phyloP scores from a whole-genome alignment of 306 rosid genomes.

The Oemleria cerasiformis region DNA sequence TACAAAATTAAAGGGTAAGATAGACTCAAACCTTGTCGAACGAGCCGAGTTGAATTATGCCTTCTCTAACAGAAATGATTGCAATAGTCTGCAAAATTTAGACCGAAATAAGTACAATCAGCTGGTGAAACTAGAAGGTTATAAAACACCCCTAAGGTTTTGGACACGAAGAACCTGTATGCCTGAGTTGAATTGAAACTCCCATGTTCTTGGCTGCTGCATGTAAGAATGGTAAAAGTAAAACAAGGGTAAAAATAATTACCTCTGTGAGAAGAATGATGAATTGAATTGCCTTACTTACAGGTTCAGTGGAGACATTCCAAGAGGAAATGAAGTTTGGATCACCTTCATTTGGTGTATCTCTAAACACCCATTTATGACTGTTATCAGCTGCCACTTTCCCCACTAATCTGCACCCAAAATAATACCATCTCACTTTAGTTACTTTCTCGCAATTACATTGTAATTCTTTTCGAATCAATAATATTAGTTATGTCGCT shows the following conservation, averaged over 20 bases:
- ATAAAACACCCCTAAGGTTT: neutral
- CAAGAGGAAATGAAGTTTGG: slow-evolving; percentile 57
- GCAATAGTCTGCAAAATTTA: slow-evolving; percentile 59
- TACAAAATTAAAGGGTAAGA: slow-evolving; percentile 16
- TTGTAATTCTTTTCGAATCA: too few species aligned
- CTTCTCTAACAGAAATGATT: slow-evolving; percentile 77
- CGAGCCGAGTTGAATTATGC: slow-evolving; percentile 82
- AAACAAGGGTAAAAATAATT: slow-evolving; percentile 2
- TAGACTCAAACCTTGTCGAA: slow-evolving; percentile 53
- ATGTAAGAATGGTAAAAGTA: slow-evolving; percentile 4
- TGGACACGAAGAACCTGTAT: slow-evolving; percentile 59
- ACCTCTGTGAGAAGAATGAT: neutral
- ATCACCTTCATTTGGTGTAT: slow-evolving; percentile 56
- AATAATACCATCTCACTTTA: slow-evolving; percentile 7
- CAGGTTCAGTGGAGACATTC: slow-evolving; percentile 78
- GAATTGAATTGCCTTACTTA: slow-evolving; percentile 37
- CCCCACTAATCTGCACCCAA: slow-evolving; percentile 61
- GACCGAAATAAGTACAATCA: neutral
- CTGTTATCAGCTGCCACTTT: slow-evolving; percentile 77
- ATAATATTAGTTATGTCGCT: neutral
- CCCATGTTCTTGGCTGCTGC: slow-evolving; percentile 93
- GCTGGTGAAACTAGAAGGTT: neutral
- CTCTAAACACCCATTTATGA: slow-evolving; percentile 86
- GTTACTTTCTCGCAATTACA: neutral
- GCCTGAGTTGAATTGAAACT: slow-evolving; percentile 76